Conservation (phyloP, 2,329 filamentous ascomycete genomes). For the Teratosphaeria destructans region DNA sequence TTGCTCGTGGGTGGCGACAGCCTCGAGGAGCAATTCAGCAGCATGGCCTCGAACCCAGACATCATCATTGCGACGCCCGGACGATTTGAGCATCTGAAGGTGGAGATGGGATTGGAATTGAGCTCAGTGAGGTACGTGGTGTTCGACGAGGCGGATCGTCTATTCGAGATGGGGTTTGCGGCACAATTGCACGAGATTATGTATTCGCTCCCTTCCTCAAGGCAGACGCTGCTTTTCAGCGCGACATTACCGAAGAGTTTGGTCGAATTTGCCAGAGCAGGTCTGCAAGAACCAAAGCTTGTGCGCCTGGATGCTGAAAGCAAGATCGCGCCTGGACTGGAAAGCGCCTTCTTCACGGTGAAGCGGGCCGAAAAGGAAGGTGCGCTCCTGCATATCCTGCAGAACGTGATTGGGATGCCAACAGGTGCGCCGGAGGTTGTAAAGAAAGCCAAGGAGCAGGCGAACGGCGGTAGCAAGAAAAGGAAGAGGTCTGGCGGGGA, state of each 20-base stretch:
- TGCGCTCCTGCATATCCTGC: conserved; percentile 74
- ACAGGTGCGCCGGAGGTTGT: conserved; percentile 49
- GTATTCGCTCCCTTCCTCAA: conserved; percentile 68
- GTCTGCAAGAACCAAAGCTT: conserved; percentile 81
- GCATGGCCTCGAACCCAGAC: conserved; percentile 90
- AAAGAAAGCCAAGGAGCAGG: conserved; percentile 34
- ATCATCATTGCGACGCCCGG: conserved; percentile 96
- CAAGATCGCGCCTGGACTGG: conserved; percentile 91
- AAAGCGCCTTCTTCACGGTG: conserved; percentile 88
- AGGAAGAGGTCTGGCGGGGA: conserved; percentile 51
- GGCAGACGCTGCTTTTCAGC: conserved; percentile 90
- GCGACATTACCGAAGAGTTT: conserved; percentile 88
- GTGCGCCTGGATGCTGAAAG: conserved; percentile 87
- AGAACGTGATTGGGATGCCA: conserved; percentile 89
- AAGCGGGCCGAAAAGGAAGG: conserved; percentile 93
- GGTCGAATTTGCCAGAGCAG: conserved; percentile 90
- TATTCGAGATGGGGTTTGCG: conserved; percentile 98
- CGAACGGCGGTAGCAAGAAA: conserved; percentile 51
- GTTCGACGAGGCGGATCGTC: conserved; percentile 90
- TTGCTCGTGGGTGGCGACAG: conserved; percentile 91
- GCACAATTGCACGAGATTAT: conserved; percentile 88
- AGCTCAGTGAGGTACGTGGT: conserved; percentile 88
- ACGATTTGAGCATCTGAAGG: conserved; percentile 90
- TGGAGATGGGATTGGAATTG: conserved; percentile 90
- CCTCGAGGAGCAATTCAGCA: conserved; percentile 85